Conservation (phyloP, 148 eudicot genomes). For the Heliosperma pusillum region DNA sequence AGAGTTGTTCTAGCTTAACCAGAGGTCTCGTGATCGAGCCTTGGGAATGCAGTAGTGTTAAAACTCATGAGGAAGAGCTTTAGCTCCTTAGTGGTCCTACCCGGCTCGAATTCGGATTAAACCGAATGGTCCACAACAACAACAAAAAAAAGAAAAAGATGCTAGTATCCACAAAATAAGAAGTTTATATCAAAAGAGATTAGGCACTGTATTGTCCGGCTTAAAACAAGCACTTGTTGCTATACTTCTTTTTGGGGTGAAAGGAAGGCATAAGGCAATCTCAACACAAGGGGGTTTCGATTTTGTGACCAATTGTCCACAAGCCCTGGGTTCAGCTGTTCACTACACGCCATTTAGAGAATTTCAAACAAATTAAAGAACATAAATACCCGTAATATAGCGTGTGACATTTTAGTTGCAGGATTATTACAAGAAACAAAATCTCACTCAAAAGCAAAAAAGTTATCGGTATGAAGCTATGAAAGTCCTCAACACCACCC, state of each 20-base stretch:
- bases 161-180: not conserved
- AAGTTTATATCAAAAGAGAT: not conserved
- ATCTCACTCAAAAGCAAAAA: conserved; percentile 2
- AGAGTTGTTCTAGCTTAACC: too few relatives aligned
- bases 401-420: not conserved
- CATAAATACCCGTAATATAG: not conserved
- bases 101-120: too few relatives aligned
- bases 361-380: not conserved
- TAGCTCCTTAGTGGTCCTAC: too few relatives aligned
- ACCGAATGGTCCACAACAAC: too few relatives aligned
- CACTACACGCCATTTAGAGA: not conserved
- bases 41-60: too few relatives aligned
- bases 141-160: too few relatives aligned
- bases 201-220: not conserved
- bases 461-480: not conserved
- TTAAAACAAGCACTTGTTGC: not conserved
- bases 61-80: too few relatives aligned
- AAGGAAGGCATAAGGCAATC: not conserved
- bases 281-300: not conserved
- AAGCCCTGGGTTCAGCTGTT: not conserved
- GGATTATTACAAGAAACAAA: conserved; percentile 19
- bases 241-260: not conserved
- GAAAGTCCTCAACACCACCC: conserved; percentile 28
- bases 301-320: not conserved
- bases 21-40: too few relatives aligned